Evolutionary conservation across 495 filamentous ascomycete genomes (phyloP), one percentile per base, ranked within the genome.

Genomic region (Penicillium paradoxum): DNA sequence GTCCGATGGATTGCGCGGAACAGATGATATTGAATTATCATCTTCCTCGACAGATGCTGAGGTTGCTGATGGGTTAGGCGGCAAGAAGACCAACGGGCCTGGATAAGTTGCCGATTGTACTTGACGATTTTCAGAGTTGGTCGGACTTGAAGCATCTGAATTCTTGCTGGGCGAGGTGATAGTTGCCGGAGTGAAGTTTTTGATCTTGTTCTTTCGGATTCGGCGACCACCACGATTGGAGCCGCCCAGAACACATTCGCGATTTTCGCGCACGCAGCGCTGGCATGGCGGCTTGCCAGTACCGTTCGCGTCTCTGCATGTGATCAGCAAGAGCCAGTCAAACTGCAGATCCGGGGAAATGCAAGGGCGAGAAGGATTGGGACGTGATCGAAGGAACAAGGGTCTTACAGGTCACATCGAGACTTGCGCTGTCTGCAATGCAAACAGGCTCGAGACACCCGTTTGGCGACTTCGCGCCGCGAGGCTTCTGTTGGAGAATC

Each of bases 391-490:
- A n/a, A n/a, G 21, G 40, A 40, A 42, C 13, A 11, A 11, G 18
- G 53, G 27, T 73, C 74, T 62, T 79, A 84, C 78, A 86, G 68
- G 64, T 84, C 80, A 69, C 83, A 86, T 55, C 79, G 79, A 7
- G 77, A 81, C 63, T 86, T 86, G 54, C 83, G 69, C 67, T 80
- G 81, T 42, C 82, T 60, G 62, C 83, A 86, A 54, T 81, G 76
- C 53, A 85, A 62, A 67, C 83, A 86, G 11, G 83, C 83, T 43
- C 80, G 71, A 27, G 82, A 83, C 2, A 82, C 81, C 45, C 83
- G 73, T 70, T 82, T 84, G 55, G 73, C 72, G 56, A 65, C 44
- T 19, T 64, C 50, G 24, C 40, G 40, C 49, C 38, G 33, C 9
- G 18, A 21, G 18, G 37, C 19, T 51, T 51, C 49, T 43, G 38